Conservation (phyloP, 805 yeast species). For the Maudiozyma serrabonitensis region DNA sequence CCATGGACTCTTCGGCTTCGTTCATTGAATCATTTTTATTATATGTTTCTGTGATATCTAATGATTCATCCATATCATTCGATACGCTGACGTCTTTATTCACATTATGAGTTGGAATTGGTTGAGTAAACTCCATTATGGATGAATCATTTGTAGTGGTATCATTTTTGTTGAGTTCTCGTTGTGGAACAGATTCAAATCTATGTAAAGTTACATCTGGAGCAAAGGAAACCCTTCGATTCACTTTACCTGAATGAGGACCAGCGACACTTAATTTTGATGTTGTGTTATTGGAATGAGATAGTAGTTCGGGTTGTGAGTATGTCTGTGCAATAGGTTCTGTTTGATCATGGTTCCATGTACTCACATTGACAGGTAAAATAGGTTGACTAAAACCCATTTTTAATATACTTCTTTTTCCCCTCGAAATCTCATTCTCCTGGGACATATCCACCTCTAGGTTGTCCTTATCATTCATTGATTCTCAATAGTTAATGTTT, state of each 20-base stretch:
- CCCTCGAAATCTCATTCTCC: no score
- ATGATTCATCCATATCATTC: neutral
- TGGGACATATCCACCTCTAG: no score
- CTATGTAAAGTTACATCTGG: constrained; percentile 63
- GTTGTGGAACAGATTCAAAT: constrained; percentile 33
- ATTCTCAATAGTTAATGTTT: no score
- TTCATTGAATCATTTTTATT: neutral
- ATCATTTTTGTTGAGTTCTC: neutral
- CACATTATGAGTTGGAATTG: neutral
- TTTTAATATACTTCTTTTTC: neutral
- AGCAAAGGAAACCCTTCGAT: constrained; percentile 65
- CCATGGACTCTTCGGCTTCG: neutral
- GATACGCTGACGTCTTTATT: neutral
- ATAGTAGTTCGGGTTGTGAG: constrained; percentile 2
- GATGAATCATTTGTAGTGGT: neutral
- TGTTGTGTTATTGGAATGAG: neutral
- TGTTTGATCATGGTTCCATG: neutral
- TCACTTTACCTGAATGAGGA: constrained; percentile 5
- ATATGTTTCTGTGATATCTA: neutral
- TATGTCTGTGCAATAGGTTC: neutral
- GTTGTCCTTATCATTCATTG: no score
- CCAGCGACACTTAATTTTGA: neutral
- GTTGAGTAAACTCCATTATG: constrained; percentile 7
- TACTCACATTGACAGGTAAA: neutral
- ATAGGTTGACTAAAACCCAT: neutral